A percentile compares a stretch with the other conserved stretches of the same genome.
Conservation (phyloP, 805 yeast species). For the Teunomyces gatunensis region DNA sequence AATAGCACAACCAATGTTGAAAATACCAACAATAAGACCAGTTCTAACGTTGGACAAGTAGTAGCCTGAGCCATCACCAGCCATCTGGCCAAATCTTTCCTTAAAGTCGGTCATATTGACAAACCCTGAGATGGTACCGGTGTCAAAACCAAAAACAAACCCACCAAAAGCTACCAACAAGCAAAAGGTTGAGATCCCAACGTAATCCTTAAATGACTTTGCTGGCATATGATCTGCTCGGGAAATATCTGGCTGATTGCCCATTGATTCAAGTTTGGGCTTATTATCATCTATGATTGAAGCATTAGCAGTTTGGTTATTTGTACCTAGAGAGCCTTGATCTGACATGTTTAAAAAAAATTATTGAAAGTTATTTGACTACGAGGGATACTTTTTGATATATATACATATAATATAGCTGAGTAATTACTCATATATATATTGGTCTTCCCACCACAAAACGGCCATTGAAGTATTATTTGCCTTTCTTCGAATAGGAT, state of each 20-base stretch:
- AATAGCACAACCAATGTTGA: conserved; percentile 69
- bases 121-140: conserved; percentile 75
- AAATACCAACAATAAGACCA: conserved; percentile 54
- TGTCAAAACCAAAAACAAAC: conserved; percentile 75
- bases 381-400: too few species aligned
- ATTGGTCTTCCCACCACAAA: too few species aligned
- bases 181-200: conserved; percentile 41
- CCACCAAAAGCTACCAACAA: conserved; percentile 72
- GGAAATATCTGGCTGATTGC: background rate
- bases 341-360: background rate
- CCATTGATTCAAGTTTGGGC: background rate
- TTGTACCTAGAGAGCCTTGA: background rate
- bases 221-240: conserved; percentile 20
- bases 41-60: conserved; percentile 45
- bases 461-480: too few species aligned
- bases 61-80: conserved; percentile 35
- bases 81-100: conserved; percentile 45
- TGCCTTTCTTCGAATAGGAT: background rate
- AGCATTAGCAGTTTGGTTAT: background rate
- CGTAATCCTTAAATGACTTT: conserved; percentile 32
- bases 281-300: background rate
- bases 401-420: too few species aligned
- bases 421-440: too few species aligned
- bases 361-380: too few species aligned
- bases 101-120: conserved; percentile 60